A percentile compares a stretch with the other conserved stretches of the same genome.
Evolutionary conservation across 2,329 filamentous ascomycete species (phyloP).

Genomic region (Pseudogymnoascus sp.): DNA sequence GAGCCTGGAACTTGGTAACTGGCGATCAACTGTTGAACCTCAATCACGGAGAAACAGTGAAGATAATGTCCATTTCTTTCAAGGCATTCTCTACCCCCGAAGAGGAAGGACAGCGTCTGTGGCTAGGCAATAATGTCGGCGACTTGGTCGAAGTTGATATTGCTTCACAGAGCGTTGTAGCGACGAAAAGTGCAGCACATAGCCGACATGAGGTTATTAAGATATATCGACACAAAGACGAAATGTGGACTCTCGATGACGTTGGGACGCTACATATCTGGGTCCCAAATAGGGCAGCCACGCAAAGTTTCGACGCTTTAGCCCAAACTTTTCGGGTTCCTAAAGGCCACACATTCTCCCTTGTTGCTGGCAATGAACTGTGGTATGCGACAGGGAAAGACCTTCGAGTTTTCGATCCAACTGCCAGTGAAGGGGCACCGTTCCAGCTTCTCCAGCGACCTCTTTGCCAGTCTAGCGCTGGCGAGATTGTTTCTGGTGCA

Average conservation of each 20-base stretch:
- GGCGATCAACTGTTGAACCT: constrained; percentile 77
- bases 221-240: constrained; percentile 79
- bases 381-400: constrained; percentile 89
- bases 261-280: constrained; percentile 81
- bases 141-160: constrained; percentile 89
- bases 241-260: constrained; percentile 93
- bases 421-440: constrained; percentile 55
- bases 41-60: constrained; percentile 77
- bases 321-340: constrained; percentile 69
- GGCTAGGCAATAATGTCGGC: constrained; percentile 84
- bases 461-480: constrained; percentile 64
- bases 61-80: constrained; percentile 75
- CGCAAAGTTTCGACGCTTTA: constrained; percentile 69
- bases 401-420: constrained; percentile 75
- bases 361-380: constrained; percentile 75
- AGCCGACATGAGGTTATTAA: constrained; percentile 72
- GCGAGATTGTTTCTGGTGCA: constrained; percentile 82
- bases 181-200: constrained; percentile 66
- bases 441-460: constrained; percentile 72
- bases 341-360: constrained; percentile 78
- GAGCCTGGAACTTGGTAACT: constrained; percentile 79
- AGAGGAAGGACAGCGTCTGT: constrained; percentile 74
- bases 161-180: constrained; percentile 61
- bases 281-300: constrained; percentile 66
- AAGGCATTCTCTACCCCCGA: constrained; percentile 73